Conservation (phyloP, 768 basidiomycete genomes). For the Leucocoprinus birnbaumii region DNA sequence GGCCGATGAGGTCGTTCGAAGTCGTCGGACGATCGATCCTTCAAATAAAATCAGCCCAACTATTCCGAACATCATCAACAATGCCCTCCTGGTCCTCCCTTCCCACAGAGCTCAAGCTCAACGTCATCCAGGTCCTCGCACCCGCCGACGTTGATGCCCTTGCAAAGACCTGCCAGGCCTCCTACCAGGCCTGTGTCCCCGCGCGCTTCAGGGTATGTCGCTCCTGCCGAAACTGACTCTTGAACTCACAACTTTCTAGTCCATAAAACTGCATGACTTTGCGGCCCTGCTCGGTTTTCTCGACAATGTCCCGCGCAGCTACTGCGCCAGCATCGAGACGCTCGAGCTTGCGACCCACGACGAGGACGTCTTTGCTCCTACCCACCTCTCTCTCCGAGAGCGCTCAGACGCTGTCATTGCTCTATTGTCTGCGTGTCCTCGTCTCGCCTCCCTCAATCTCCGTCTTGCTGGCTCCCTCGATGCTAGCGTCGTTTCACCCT, state of each 20-base stretch:
- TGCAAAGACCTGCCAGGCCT: conserved; percentile 43
- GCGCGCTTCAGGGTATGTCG: conserved; percentile 53
- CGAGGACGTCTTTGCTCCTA: conserved; percentile 14
- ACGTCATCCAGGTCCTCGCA: conserved; percentile 49
- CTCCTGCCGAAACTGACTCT: not conserved
- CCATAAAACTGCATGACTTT: conserved; percentile 44
- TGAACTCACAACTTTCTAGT: conserved; percentile 28
- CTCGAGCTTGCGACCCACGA: conserved; percentile 44
- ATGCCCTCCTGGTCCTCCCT: conserved; percentile 49
- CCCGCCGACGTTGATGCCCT: conserved; percentile 41
- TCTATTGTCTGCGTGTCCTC: conserved; percentile 46
- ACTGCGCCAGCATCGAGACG: conserved; percentile 48
- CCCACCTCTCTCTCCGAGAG: conserved; percentile 23
- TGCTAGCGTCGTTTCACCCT: conserved; percentile 45
- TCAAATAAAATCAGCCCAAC: conserved; percentile 3
- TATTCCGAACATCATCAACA: conserved; percentile 13
- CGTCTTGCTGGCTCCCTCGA: conserved; percentile 47
- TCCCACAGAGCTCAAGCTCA: conserved; percentile 65
- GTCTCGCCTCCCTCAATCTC: conserved; percentile 46
- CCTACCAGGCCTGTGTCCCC: conserved; percentile 56
- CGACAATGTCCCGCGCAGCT: conserved; percentile 51
- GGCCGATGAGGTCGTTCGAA: conserved; percentile 34
- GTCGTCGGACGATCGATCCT: conserved; percentile 25
- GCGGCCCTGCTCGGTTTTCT: conserved; percentile 51
- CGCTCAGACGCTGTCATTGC: conserved; percentile 46